Percentiles rank a stretch among this genome's conserved stretches.
Conservation (phyloP, 2,329 filamentous ascomycete genomes). For the Pyrenophora teres region DNA sequence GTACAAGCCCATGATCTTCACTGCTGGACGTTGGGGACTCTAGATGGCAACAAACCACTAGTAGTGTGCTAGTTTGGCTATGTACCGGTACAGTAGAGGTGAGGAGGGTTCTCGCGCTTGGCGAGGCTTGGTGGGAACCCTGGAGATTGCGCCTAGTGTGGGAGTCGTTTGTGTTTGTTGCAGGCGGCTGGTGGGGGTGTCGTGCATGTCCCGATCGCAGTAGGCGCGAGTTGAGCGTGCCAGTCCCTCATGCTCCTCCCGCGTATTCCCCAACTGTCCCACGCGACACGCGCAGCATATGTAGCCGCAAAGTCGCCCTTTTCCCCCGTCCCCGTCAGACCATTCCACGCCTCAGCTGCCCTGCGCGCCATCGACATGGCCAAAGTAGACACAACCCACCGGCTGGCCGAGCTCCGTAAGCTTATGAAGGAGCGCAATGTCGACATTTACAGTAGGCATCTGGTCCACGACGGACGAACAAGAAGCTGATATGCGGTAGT, state of each 20-base stretch:
- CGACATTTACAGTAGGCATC: constrained; percentile 82
- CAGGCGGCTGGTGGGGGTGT: constrained; percentile 23
- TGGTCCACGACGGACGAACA: not conserved
- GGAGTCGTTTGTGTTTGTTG: constrained; percentile 12
- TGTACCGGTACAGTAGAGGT: too few species aligned
- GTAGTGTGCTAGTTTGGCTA: too few species aligned
- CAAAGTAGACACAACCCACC: constrained; percentile 75
- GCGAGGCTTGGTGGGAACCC: constrained; percentile 6
- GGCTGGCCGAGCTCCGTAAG: constrained; percentile 75
- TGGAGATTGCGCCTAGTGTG: constrained; percentile 13
- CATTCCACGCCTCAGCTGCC: constrained; percentile 39
- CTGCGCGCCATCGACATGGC: constrained; percentile 65
- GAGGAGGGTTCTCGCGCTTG: constrained; percentile 3
- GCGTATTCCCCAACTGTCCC: constrained; percentile 37
- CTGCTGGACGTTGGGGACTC: not conserved
- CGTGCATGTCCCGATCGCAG: constrained; percentile 25
- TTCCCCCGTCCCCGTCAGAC: constrained; percentile 22
- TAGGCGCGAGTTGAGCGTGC: constrained; percentile 22
- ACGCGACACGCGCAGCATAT: constrained; percentile 34
- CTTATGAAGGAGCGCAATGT: constrained; percentile 87
- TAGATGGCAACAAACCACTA: not conserved
- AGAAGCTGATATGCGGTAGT: constrained; percentile 63
- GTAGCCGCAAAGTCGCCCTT: constrained; percentile 25
- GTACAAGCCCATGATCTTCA: constrained; percentile 22
- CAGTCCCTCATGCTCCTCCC: constrained; percentile 34